Evolutionary conservation across 2,329 filamentous ascomycete species (phyloP), one percentile per base, ranked within the genome.

Genomic region (Fusarium subtropicale): DNA sequence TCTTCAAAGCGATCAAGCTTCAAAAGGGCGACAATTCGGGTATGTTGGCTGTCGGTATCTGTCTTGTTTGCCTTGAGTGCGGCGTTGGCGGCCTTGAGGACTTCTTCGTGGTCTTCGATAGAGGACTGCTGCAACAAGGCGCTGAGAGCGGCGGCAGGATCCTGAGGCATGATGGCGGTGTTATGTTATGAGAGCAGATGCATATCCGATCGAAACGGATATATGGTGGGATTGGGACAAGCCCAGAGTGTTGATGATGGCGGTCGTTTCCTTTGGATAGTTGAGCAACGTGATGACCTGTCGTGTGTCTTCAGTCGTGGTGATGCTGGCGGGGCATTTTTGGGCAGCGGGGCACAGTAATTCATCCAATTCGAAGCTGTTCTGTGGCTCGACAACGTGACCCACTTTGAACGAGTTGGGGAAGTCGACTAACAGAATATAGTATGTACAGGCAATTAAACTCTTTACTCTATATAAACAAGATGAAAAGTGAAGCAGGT

Each of bases 1-100:
- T 96, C 92, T 60, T 92, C 88, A 78, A 91, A 96, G 61, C 92
- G 91, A 79, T 96, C 93, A 72, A 96, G 87, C 77, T 94, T 93
- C 68, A 96, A 84, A 22, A 96, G 85, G 24, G 92, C 92, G 45
- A 95, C 86, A 16, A 91, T 85, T 64, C 91, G 90, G 36, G 89
- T 90, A 77, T 91, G 90, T 38, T 91, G 89, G 55, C 90, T 90
- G 41, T 87, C 81, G 33, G 78, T 62, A 69, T 90, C 85, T 55
- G 78, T 78, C 75, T 89, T 90, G 70, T 89, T 86, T 58, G 86
- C 84, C 73, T 88, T 88, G 65, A 91, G 80, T 51, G 88, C 85
- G 42, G 87, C 86, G 74, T 88, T 88, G 75, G 88, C 86, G 52
- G 87, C 84, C 76, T 86, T 84, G 62, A 96, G 87, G 53, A 92